These are phyloP conservation scores for Meredithiella fracta DNA, from an alignment of 2,329 filamentous ascomycete species.

Conservation along the genomic window DNA sequence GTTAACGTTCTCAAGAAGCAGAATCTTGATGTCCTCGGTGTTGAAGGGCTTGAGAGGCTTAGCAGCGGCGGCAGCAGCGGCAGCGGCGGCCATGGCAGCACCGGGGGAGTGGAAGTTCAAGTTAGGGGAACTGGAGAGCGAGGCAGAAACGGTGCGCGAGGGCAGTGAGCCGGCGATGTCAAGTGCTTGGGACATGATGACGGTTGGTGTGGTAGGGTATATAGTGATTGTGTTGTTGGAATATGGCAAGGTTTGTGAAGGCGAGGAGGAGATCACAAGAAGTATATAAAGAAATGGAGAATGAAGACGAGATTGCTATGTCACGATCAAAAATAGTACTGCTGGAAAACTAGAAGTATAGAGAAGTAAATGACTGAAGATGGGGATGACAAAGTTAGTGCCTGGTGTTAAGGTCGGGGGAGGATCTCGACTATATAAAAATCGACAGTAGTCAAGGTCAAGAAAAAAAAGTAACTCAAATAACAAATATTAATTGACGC, in stretches of 20 bases:
- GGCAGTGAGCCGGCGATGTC: slow-evolving; percentile 30
- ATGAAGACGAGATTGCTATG: no score
- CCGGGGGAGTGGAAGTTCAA: slow-evolving; percentile 59
- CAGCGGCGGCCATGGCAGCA: slow-evolving; percentile 7
- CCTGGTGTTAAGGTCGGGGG: background rate
- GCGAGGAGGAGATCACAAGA: background rate
- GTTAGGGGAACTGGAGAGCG: slow-evolving; percentile 58
- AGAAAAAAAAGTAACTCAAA: background rate
- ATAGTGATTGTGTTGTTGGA: background rate
- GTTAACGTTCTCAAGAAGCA: slow-evolving; percentile 93
- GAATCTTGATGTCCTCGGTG: slow-evolving; percentile 88
- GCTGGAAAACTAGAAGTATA: background rate
- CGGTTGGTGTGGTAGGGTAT: background rate
- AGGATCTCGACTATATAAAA: slow-evolving; percentile 1
- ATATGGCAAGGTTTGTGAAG: background rate
- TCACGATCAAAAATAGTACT: no score
- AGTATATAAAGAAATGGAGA: background rate
- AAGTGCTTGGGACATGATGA: slow-evolving; percentile 22
- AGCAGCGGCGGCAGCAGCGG: slow-evolving; percentile 25
- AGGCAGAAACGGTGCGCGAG: slow-evolving; percentile 32
- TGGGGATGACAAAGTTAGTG: background rate
- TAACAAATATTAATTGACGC: background rate
- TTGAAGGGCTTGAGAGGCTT: slow-evolving; percentile 93
- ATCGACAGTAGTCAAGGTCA: background rate
- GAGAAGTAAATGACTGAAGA: background rate